Evolutionary conservation across 139 green algal species (phyloP), one percentile per base, ranked within the genome.

Genomic region (Pseudopediastrum boryanum): DNA sequence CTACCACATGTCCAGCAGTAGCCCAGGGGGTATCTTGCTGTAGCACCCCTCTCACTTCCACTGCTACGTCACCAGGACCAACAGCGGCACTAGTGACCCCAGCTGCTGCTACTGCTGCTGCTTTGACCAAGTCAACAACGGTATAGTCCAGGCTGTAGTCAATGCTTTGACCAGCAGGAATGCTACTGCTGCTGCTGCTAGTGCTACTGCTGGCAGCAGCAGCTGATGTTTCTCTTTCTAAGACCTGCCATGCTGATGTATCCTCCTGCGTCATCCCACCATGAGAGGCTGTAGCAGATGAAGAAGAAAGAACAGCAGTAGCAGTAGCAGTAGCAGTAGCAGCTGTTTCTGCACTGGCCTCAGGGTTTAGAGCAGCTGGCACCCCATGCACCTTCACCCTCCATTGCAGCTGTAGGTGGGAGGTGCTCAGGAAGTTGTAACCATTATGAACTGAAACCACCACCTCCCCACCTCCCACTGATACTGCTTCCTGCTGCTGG

Each of bases 41-140:
- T 39, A 93, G 77, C 38, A 83, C 25, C 0, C 81, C 89, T 4
- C 85, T 70, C 6, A 91, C 63, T 67, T 95, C 87, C 46, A 96
- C 27, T 12, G 83, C 4, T 5, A 71, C 50, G 41, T 93, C 85
- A 35, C 29, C 64, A 56, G 21, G 33, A n/a, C 42, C 35, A 38
- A 4, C 21, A 50, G n/a, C 66, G 8, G 68, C 29, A 27, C 68
- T 46, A 48, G 9, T 41, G 48, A 13, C 43, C 43, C 46, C 38
- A 5, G 38, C 64, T 19, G 66, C 21, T 41, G 38, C 36, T 41
- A 27, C 35, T 36, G 62, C 48, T 19, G 48, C 48, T 16, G 48
- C 54, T 25, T 7, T 25, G n/a, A 64, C n/a, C 54, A 7, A 6
- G n/a, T 6, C 54, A 27, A 27, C 54, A 27, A 64, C 54, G n/a